phyloP scores from a whole-genome alignment of 139 green algal species.

The Dunaliella sp. region DNA sequence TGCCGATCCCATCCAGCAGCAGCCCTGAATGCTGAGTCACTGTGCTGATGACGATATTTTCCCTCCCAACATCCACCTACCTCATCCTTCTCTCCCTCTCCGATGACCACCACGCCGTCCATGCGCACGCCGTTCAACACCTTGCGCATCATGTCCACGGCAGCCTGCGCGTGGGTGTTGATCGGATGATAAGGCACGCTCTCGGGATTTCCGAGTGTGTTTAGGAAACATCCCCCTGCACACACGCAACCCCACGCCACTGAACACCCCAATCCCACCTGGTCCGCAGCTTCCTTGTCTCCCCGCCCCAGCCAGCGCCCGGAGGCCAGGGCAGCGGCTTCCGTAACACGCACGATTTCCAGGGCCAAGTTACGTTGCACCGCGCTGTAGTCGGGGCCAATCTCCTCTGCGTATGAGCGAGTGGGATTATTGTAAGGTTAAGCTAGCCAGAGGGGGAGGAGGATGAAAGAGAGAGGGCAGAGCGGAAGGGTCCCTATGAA shows the following conservation, averaged over 20 bases:
- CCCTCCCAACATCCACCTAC: too few species aligned
- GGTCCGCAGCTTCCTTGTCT: conserved; percentile 85
- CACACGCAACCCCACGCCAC: too few species aligned
- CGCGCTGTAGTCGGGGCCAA: background rate
- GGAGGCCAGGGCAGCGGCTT: conserved; percentile 70
- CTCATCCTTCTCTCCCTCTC: conserved; percentile 82
- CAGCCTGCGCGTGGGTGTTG: too few species aligned
- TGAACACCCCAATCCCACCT: conserved; percentile 41
- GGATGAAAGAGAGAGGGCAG: too few species aligned
- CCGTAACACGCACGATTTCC: conserved; percentile 81
- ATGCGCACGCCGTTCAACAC: conserved; percentile 69
- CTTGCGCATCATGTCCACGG: conserved; percentile 84
- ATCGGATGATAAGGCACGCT: background rate
- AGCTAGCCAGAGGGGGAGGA: too few species aligned
- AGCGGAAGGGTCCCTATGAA: too few species aligned
- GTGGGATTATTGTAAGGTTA: too few species aligned
- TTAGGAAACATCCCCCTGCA: background rate
- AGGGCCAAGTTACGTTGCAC: conserved; percentile 78
- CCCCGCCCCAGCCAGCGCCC: conserved; percentile 68
- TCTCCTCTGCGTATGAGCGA: background rate
- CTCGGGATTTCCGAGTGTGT: background rate
- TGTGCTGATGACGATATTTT: too few species aligned
- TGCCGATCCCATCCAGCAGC: background rate
- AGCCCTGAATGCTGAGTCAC: background rate
- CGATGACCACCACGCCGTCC: conserved; percentile 80